phyloP scores from a whole-genome alignment of 1,284 basidiomycete genomes.

The Pseudozyma thailandica region DNA sequence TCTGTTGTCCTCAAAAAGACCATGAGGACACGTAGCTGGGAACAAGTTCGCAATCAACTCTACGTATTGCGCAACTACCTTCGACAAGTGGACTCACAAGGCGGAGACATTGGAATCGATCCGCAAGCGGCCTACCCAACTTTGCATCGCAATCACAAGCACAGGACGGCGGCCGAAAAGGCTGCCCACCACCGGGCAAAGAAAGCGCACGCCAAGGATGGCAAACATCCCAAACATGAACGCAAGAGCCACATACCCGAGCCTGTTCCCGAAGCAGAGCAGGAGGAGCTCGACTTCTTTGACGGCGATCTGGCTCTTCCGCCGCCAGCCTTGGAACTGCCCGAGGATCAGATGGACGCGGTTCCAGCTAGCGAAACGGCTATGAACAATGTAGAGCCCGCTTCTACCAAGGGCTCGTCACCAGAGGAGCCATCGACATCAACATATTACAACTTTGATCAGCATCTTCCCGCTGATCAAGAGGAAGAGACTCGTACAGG shows the following conservation, averaged over 20 bases:
- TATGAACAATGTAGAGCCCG: not conserved
- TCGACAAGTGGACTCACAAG: constrained; percentile 56
- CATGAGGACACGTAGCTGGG: constrained; percentile 46
- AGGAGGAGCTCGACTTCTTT: constrained; percentile 38
- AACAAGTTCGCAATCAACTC: constrained; percentile 51
- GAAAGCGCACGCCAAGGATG: constrained; percentile 12
- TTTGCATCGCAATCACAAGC: constrained; percentile 24
- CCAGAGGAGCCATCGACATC: not conserved
- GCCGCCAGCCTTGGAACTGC: constrained; percentile 58
- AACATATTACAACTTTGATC: constrained; percentile 14
- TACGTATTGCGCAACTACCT: constrained; percentile 59
- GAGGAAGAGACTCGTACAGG: constrained; percentile 58
- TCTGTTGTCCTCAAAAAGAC: constrained; percentile 32
- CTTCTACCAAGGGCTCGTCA: constrained; percentile 6
- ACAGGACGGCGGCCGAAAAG: constrained; percentile 17
- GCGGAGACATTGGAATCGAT: constrained; percentile 58
- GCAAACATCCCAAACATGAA: not conserved
- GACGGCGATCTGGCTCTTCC: constrained; percentile 61
- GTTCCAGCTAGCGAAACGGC: not conserved
- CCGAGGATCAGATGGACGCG: constrained; percentile 9
- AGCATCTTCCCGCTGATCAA: constrained; percentile 38
- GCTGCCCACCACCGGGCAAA: constrained; percentile 12
- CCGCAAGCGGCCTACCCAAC: constrained; percentile 26
- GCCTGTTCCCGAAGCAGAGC: constrained; percentile 12
- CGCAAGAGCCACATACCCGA: constrained; percentile 15